These are phyloP conservation scores for Cucurbitaria berberidis DNA, from an alignment of 2,329 filamentous ascomycete genomes.

Conservation along the genomic window DNA sequence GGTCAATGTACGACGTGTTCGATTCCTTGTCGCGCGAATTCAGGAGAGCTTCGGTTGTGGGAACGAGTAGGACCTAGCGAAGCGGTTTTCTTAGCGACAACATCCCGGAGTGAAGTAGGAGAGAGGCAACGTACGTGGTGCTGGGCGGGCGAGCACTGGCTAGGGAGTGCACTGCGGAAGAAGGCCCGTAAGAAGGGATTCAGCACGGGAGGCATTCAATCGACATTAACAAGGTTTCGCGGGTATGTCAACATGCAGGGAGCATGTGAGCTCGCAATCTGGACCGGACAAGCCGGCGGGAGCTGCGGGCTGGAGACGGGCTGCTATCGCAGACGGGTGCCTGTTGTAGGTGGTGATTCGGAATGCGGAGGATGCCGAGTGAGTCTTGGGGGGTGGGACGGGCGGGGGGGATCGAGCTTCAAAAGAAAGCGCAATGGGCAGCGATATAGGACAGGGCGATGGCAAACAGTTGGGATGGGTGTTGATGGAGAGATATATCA, in stretches of 20 bases:
- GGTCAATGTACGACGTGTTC: slow-evolving; percentile 75
- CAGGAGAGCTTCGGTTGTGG: slow-evolving; percentile 88
- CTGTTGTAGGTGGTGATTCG: slow-evolving; percentile 22
- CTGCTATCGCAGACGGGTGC: slow-evolving; percentile 29
- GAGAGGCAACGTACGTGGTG: slow-evolving; percentile 69
- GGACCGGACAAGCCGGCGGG: slow-evolving; percentile 28
- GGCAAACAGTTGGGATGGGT: slow-evolving; percentile 12
- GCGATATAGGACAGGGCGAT: slow-evolving; percentile 8
- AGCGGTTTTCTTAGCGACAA: slow-evolving; percentile 6
- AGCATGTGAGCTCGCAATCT: slow-evolving; percentile 35
- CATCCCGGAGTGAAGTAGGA: not conserved
- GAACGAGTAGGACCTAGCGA: slow-evolving; percentile 78
- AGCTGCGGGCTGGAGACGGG: slow-evolving; percentile 7
- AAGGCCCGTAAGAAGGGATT: slow-evolving; percentile 99
- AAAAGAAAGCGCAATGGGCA: slow-evolving; percentile 1
- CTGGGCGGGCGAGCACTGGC: slow-evolving; percentile 89
- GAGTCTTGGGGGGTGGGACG: slow-evolving; percentile 1
- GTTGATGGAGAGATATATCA: slow-evolving; percentile 8
- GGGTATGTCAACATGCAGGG: slow-evolving; percentile 23
- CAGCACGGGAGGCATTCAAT: slow-evolving; percentile 90
- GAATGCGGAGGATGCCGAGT: slow-evolving; percentile 21
- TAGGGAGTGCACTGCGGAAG: slow-evolving; percentile 91
- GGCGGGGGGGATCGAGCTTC: not conserved
- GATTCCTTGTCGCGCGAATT: slow-evolving; percentile 87
- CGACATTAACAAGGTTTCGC: slow-evolving; percentile 42